phyloP scores from a whole-genome alignment of 164 flowering plant genomes.

The Nelumbo lutea region DNA sequence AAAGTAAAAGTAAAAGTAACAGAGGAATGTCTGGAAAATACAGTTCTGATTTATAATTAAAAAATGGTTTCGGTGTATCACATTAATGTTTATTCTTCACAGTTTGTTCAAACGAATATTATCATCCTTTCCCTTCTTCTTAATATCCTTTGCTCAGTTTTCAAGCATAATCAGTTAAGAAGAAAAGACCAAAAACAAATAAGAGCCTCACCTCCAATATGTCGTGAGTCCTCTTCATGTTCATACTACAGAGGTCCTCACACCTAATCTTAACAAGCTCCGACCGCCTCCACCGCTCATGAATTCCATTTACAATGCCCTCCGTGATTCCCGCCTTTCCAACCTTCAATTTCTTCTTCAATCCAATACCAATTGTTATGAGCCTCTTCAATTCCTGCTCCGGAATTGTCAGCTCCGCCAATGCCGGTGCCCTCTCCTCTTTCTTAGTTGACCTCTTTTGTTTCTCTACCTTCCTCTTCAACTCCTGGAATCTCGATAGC shows the following conservation, averaged over 20 bases:
- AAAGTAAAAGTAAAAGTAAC: neutral
- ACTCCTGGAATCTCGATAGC: slow-evolving; percentile 38
- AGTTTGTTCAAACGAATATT: neutral
- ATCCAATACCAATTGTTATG: slow-evolving; percentile 44
- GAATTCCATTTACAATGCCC: slow-evolving; percentile 92
- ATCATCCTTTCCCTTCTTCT: too few relatives aligned
- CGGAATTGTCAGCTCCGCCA: slow-evolving; percentile 72
- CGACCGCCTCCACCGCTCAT: slow-evolving; percentile 77
- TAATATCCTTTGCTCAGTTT: too few relatives aligned
- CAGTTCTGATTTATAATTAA: too few relatives aligned
- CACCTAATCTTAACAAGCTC: slow-evolving; percentile 81
- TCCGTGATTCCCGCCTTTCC: slow-evolving; percentile 95
- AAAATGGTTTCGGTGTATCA: too few relatives aligned
- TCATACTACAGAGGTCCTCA: slow-evolving; percentile 75
- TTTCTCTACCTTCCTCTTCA: slow-evolving; percentile 40
- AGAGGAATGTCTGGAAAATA: neutral
- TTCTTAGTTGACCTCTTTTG: slow-evolving; percentile 19
- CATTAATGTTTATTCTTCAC: neutral
- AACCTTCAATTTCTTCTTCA: slow-evolving; percentile 66
- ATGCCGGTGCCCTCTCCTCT: slow-evolving; percentile 40
- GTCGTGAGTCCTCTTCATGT: slow-evolving; percentile 96
- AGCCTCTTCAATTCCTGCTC: slow-evolving; percentile 64
- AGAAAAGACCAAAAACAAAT: neutral
- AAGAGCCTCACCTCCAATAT: slow-evolving; percentile 57
- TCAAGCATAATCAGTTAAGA: too few relatives aligned